Evolutionary conservation across 1,284 basidiomycete genomes (phyloP), one percentile per base, ranked within the genome.

Genomic region (Exobasidium rhododendri): DNA sequence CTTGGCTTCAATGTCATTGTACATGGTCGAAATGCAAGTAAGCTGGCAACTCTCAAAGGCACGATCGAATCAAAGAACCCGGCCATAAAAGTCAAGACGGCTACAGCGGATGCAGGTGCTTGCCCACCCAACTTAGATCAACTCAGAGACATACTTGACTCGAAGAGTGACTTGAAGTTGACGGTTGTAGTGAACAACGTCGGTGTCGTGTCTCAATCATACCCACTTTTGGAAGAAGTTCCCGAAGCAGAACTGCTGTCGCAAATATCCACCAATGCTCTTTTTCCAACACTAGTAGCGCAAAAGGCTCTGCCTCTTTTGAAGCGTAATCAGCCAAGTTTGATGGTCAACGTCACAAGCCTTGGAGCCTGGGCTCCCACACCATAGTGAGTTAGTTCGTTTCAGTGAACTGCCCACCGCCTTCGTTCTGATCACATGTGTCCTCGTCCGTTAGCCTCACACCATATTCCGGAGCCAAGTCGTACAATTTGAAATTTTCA

Each of bases 1-100:
- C 52, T 51, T 14, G 65, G 65, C 28, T 67, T 67, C 65, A 67
- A 67, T 53, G 56, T 67, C 26, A 67, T 67, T 32, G 24, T 67
- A 7, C 65, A 67, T 32, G 65, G 65, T 29, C 59, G 65, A 29
- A 62, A 57, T 43, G n/a, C 30, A 17, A 56, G 45, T 24, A 67
- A 67, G 32, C 64, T 67, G 4, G 47, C 54, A 20, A 7, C 50
- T 17, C 49, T 67, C 17, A 31, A 52, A 22, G 20, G 28, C 14
- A 24, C 51, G 24, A 52, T 67, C 22, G 29, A 44, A 44, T 50
- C 47, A 14, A 56, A 53, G 50, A 14, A 29, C 40, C 20, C 11
- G 13, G 24, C 14, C 3, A 51, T 59, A 26, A 45, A 63, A 46
- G 61, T 62, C 1, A 35, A 46, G 7, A 49, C 61, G 13, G 35